phyloP scores from a whole-genome alignment of 345 rosid species.

The Melaleuca alternifolia region DNA sequence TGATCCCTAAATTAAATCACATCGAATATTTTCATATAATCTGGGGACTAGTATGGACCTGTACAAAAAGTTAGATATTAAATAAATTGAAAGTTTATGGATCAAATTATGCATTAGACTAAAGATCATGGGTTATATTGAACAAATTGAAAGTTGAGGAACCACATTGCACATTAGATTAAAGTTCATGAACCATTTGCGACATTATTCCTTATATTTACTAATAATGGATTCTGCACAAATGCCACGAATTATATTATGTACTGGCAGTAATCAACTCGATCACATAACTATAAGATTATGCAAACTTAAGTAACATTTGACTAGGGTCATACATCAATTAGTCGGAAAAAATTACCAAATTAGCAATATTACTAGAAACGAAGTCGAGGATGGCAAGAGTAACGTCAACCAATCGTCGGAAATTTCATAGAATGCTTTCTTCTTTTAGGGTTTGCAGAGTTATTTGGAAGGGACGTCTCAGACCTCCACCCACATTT shows the following conservation, averaged over 20 bases:
- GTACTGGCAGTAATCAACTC: neutral
- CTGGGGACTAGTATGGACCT: no score
- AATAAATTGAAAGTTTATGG: no score
- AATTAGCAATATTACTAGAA: neutral
- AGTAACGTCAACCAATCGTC: neutral
- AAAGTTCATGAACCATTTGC: no score
- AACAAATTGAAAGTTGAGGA: no score
- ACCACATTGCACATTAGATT: no score
- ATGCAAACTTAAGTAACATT: neutral
- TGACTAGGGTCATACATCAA: neutral
- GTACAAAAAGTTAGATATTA: no score
- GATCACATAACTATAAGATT: neutral
- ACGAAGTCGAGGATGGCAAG: neutral
- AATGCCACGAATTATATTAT: neutral
- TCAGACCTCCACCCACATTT: neutral
- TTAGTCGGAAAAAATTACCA: neutral
- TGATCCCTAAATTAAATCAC: no score
- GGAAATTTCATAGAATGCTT: neutral
- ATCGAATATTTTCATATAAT: no score
- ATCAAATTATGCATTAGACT: no score
- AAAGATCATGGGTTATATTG: no score
- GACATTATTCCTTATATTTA: neutral
- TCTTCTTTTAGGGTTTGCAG: neutral
- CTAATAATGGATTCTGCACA: neutral
- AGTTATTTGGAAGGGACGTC: constrained; percentile 1